Evolutionary conservation across 2,329 filamentous ascomycete genomes (phyloP).

Genomic region (Cladosporium sp.): DNA sequence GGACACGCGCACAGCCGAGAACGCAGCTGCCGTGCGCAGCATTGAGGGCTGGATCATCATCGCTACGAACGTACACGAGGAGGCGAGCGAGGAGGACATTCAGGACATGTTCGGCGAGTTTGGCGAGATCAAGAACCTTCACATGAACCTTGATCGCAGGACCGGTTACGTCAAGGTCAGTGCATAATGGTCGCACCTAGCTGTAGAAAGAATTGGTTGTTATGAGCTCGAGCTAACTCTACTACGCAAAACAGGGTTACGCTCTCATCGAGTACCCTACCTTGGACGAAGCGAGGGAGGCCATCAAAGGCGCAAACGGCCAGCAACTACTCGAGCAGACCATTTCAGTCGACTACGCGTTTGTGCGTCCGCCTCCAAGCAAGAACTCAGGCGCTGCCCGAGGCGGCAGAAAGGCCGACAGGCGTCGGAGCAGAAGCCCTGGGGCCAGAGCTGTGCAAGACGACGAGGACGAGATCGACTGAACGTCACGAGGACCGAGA

Average conservation of each 20-base stretch:
- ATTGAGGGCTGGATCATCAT: constrained; percentile 90
- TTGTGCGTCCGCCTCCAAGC: constrained; percentile 73
- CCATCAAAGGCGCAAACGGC: constrained; percentile 75
- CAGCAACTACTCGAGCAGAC: constrained; percentile 80
- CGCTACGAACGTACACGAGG: constrained; percentile 84
- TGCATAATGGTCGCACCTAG: constrained; percentile 3
- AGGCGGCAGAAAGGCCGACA: constrained; percentile 35
- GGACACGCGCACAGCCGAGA: constrained; percentile 70
- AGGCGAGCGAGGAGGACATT: constrained; percentile 79
- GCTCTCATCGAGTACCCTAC: constrained; percentile 83
- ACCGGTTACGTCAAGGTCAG: constrained; percentile 83
- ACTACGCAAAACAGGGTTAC: constrained; percentile 63
- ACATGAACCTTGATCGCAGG: constrained; percentile 77
- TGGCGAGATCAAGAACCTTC: constrained; percentile 84
- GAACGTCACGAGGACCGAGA: background rate
- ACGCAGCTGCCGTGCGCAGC: constrained; percentile 78
- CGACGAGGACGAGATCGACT: constrained; percentile 24
- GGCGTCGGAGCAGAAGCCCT: constrained; percentile 47
- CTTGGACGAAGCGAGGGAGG: constrained; percentile 74
- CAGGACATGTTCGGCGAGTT: constrained; percentile 81
- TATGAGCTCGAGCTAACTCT: constrained; percentile 7
- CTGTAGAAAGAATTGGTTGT: background rate
- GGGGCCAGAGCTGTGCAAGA: constrained; percentile 38
- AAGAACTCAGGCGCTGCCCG: constrained; percentile 44
- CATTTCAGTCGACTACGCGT: constrained; percentile 78